A percentile compares a stretch with the other conserved stretches of the same genome.
Conservation (phyloP, 305 asterid genomes). For the Fraxinus floribunda region DNA sequence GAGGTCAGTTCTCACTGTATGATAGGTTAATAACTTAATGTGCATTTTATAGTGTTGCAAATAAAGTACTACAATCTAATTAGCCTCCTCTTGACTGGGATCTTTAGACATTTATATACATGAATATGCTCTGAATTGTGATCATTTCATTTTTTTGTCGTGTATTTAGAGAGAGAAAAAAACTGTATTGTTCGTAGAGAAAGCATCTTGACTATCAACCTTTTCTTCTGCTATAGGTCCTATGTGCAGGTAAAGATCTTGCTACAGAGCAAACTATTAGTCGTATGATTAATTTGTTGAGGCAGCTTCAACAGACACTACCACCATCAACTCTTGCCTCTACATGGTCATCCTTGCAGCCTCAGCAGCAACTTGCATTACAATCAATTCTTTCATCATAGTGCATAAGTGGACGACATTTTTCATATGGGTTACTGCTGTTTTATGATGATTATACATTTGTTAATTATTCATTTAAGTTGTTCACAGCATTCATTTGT, state of each 20-base stretch:
- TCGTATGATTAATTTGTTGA: constrained; percentile 70
- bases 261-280: constrained; percentile 77
- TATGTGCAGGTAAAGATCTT: constrained; percentile 78
- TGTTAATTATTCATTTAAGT: constrained; percentile 33
- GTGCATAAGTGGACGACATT: neutral
- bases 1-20: constrained; percentile 51
- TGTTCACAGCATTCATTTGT: constrained; percentile 34
- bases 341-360: constrained; percentile 78
- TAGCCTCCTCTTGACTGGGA: neutral
- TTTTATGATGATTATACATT: constrained; percentile 21
- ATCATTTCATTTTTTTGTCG: neutral
- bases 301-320: constrained; percentile 80
- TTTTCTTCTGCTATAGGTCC: constrained; percentile 44
- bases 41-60: neutral
- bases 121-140: neutral
- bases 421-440: constrained; percentile 8
- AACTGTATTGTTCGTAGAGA: neutral
- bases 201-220: neutral
- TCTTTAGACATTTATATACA: neutral
- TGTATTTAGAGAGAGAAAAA: neutral
- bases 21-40: neutral
- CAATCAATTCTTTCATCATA: constrained; percentile 73
- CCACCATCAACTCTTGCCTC: constrained; percentile 80
- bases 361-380: constrained; percentile 82
- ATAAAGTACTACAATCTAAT: neutral